Evolutionary conservation across 495 filamentous ascomycete genomes (phyloP).

Genomic region (Trichodelitschia bisporula): DNA sequence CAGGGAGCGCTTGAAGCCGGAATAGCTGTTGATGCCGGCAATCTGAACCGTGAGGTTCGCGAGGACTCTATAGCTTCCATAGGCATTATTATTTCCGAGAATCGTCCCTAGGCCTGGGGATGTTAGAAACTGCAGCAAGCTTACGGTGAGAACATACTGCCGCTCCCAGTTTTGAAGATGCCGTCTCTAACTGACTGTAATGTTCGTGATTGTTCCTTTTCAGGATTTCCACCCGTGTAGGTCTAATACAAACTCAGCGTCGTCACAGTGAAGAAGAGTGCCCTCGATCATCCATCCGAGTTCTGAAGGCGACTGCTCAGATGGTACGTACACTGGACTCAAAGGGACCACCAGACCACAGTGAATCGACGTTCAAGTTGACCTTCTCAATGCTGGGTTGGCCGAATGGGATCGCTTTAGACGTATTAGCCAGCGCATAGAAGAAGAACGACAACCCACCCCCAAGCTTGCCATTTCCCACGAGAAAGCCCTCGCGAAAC

Average conservation of each 20-base stretch:
- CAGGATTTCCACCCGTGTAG: conserved; percentile 26
- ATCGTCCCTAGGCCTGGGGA: conserved; percentile 2
- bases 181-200: conserved; percentile 19
- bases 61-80: conserved; percentile 21
- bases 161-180: conserved; percentile 23
- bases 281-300: too few species aligned
- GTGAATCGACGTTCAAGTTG: conserved; percentile 20
- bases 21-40: conserved; percentile 9
- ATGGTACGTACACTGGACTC: too few species aligned
- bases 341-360: conserved; percentile 24
- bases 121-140: neutral
- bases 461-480: too few species aligned
- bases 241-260: too few species aligned
- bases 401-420: conserved; percentile 19
- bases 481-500: too few species aligned
- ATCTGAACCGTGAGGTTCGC: conserved; percentile 21
- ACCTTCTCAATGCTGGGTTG: conserved; percentile 15
- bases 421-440: too few species aligned
- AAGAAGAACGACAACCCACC: too few species aligned
- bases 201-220: conserved; percentile 11
- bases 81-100: conserved; percentile 14
- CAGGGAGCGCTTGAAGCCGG: conserved; percentile 18
- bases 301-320: too few species aligned
- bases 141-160: conserved; percentile 14
- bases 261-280: too few species aligned